A percentile compares a stretch with the other conserved stretches of the same genome.
Evolutionary conservation across 441 rosid species (phyloP).

Genomic region (Populus hybrid): DNA sequence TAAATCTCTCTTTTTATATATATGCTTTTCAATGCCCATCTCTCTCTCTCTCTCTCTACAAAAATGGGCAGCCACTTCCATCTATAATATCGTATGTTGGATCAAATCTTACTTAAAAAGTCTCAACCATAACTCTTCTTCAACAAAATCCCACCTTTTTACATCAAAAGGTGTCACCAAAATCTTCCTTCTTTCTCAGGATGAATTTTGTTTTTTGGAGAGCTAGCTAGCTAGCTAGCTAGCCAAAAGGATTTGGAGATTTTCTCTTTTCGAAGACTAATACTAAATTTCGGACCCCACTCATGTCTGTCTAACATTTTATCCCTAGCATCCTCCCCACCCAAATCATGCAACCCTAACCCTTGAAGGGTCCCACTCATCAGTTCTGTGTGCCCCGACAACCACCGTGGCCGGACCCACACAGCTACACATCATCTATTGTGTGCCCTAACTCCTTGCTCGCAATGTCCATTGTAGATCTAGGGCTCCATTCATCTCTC

Average conservation of each 20-base stretch:
- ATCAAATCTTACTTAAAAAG: slow-evolving; percentile 42
- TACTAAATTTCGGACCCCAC: slow-evolving; percentile 21
- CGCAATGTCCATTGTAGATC: slow-evolving; percentile 25
- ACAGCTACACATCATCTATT: slow-evolving; percentile 40
- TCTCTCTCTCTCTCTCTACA: not conserved
- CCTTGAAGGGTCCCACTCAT: slow-evolving; percentile 40
- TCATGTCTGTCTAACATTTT: not conserved
- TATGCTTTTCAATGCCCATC: not conserved
- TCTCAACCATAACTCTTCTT: slow-evolving; percentile 22
- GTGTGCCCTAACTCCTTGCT: slow-evolving; percentile 53
- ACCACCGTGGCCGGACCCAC: slow-evolving; percentile 50
- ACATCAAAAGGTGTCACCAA: slow-evolving; percentile 36
- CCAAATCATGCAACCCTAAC: slow-evolving; percentile 32
- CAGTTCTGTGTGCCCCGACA: slow-evolving; percentile 42
- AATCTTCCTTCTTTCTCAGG: slow-evolving; percentile 15
- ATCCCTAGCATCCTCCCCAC: slow-evolving; percentile 20
- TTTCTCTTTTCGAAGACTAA: not conserved
- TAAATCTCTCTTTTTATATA: not conserved
- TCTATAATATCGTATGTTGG: slow-evolving; percentile 15
- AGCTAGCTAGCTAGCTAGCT: not conserved
- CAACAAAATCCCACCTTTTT: slow-evolving; percentile 32
- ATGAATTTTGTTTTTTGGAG: not conserved
- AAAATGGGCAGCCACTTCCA: slow-evolving; percentile 36
- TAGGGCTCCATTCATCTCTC: not conserved
- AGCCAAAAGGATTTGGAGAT: not conserved